These are phyloP conservation scores for Russula abietina DNA, from an alignment of 768 basidiomycete species.

Conservation along the genomic window DNA sequence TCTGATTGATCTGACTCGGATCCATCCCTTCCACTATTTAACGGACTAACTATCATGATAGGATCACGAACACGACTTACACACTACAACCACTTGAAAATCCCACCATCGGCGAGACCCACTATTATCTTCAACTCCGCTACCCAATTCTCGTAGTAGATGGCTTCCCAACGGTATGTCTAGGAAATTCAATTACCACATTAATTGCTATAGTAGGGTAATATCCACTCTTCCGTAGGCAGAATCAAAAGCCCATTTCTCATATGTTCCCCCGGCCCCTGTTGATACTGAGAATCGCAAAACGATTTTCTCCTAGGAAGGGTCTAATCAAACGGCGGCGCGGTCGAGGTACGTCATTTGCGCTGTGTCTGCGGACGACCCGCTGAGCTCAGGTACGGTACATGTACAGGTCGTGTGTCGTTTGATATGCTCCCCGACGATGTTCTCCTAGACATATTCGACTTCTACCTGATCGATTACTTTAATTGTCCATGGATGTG, in stretches of 20 bases:
- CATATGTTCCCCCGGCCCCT: not conserved
- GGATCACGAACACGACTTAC: not conserved
- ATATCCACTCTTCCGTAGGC: too few species aligned
- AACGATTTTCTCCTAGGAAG: not conserved
- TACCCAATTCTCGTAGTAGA: not conserved
- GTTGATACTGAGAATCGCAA: not conserved
- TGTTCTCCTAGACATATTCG: slow-evolving; percentile 17
- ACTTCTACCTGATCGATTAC: not conserved
- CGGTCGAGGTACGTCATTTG: not conserved
- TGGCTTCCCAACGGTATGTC: not conserved
- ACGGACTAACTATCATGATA: not conserved
- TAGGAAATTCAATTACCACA: too few species aligned
- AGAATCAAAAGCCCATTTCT: too few species aligned
- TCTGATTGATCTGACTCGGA: too few species aligned
- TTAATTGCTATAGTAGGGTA: too few species aligned
- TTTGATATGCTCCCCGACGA: slow-evolving; percentile 5
- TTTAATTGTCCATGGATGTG: not conserved
- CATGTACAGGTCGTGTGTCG: not conserved
- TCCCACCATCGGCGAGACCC: not conserved
- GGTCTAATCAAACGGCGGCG: not conserved
- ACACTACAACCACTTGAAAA: not conserved
- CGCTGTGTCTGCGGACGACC: not conserved
- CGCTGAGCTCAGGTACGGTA: not conserved
- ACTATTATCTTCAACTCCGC: not conserved
- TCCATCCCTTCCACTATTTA: not conserved